These are phyloP conservation scores for Ilyonectria destructans DNA, from an alignment of 2,329 filamentous ascomycete genomes.

Conservation along the genomic window DNA sequence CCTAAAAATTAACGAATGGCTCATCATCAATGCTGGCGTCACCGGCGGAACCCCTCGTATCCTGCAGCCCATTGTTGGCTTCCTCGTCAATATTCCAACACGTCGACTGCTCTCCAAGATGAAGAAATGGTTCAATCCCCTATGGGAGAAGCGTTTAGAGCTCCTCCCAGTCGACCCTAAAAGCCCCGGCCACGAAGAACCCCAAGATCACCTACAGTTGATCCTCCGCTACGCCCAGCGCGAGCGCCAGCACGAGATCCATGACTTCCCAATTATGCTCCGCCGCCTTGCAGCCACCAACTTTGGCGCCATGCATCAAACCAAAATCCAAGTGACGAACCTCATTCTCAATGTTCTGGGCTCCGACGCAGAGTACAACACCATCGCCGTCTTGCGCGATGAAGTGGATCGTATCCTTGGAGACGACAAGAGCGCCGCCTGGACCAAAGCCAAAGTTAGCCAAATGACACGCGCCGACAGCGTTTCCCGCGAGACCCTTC, in stretches of 20 bases:
- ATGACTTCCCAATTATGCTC: constrained; percentile 50
- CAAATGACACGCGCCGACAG: constrained; percentile 60
- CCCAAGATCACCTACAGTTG: constrained; percentile 60
- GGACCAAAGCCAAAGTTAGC: constrained; percentile 59
- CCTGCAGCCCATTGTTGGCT: constrained; percentile 54
- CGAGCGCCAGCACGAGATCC: constrained; percentile 57
- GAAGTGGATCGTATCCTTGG: constrained; percentile 55
- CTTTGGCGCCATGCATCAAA: constrained; percentile 60
- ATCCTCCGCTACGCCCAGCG: constrained; percentile 59
- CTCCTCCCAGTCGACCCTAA: constrained; percentile 6
- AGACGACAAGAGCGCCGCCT: constrained; percentile 46
- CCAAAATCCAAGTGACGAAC: constrained; percentile 58
- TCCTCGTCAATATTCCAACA: constrained; percentile 43
- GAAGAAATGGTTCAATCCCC: constrained; percentile 47
- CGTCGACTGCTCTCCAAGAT: constrained; percentile 46
- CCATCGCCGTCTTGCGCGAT: constrained; percentile 56
- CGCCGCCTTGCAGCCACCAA: constrained; percentile 54
- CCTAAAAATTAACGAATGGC: constrained; percentile 51
- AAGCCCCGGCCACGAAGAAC: constrained; percentile 42
- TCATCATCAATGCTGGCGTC: constrained; percentile 54
- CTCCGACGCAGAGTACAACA: constrained; percentile 56
- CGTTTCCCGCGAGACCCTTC: constrained; percentile 60
- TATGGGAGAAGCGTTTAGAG: constrained; percentile 39
- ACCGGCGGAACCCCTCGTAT: constrained; percentile 50
- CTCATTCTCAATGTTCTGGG: constrained; percentile 57